Base-by-base conservation (phyloP, 805 yeast species). In the Candida pseudoglaebosa region DNA sequence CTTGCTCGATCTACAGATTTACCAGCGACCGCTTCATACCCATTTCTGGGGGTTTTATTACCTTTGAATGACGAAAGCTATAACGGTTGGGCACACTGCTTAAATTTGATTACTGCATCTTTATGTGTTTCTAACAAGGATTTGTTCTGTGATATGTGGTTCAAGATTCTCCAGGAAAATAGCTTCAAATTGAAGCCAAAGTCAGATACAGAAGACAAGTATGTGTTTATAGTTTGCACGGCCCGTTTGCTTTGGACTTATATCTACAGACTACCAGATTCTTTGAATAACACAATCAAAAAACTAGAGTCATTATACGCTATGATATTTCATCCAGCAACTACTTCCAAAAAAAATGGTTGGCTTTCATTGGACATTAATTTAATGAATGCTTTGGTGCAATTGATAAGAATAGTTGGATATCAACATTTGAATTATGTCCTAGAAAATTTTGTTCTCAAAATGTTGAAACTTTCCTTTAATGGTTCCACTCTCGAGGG, bases 161-260 rank as follows among this genome's bases (percentile, higher is more conserved):
- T 79, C 38, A 60, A 63, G 3, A 57, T 89, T 4, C 70, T 87
- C 2, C 95, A 89, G 41, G 57, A 71, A 2, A 78, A 78, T 44
- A 63, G 72, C n/a, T 65, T 63, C 32, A 79, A 79, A 41, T 65
- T 86, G 29, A 84, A 81, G 50, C 82, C 87, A 3, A 86, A 85
- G 39, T 55, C 57, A 1, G 72, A 75, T 9, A 54, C 64, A 0
- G 72, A 70, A 36, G 67, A 61, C 20, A 78, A 82, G 48, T 69
- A 77, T 0, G 75, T 76, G 2, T 73, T 79, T 31, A 72, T 85
- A 12, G 77, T 78, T 0, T 80, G 90, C 40, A 62, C 83, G 3
- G 73, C 95, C 0, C 65, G 96, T 41, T 65, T 95, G 22, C 61
- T 86, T 0, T 93, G 99, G 99, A 95, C 90, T 0, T 93, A 85